Percentiles rank a stretch among this genome's conserved stretches.
phyloP scores from a whole-genome alignment of 176 grass and related monocot genomes.

The Paspalum vaginatum region DNA sequence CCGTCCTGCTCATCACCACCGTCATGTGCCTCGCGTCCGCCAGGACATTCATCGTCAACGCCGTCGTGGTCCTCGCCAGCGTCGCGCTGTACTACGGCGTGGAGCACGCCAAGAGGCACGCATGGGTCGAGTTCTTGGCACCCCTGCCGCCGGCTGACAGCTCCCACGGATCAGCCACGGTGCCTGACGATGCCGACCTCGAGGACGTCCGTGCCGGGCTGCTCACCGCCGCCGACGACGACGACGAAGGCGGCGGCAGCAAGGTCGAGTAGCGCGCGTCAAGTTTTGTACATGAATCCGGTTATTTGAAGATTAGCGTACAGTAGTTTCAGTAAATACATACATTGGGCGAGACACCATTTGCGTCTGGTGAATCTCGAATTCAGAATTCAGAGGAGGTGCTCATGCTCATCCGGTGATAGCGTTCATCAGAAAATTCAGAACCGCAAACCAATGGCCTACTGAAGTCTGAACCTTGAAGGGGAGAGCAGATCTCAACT shows the following conservation, averaged over 20 bases:
- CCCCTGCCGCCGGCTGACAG: constrained; percentile 34
- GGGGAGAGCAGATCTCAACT: not conserved
- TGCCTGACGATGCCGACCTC: not conserved
- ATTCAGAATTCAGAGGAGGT: not conserved
- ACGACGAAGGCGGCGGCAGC: not conserved
- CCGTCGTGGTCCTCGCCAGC: constrained; percentile 46
- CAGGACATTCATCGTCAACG: constrained; percentile 63
- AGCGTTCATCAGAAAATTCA: not conserved
- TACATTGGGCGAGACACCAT: no score
- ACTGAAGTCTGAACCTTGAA: not conserved
- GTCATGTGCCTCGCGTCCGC: constrained; percentile 84
- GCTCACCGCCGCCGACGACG: constrained; percentile 41
- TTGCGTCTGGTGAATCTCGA: not conserved
- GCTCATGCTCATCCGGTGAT: not conserved
- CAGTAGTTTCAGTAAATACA: constrained; percentile 21
- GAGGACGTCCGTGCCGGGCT: constrained; percentile 58
- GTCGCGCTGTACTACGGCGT: constrained; percentile 63
- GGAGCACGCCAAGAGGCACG: constrained; percentile 56
- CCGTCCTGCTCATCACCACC: constrained; percentile 57
- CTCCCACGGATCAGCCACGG: not conserved
- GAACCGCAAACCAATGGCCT: not conserved
- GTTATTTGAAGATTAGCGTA: constrained; percentile 19
- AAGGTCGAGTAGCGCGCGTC: constrained; percentile 39
- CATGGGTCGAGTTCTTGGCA: constrained; percentile 60
- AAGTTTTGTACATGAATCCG: not conserved